A percentile compares a stretch with the other conserved stretches of the same genome.
Evolutionary conservation across 2,329 filamentous ascomycete genomes (phyloP).

Genomic region (Cladosporium austrohemisphaericum): DNA sequence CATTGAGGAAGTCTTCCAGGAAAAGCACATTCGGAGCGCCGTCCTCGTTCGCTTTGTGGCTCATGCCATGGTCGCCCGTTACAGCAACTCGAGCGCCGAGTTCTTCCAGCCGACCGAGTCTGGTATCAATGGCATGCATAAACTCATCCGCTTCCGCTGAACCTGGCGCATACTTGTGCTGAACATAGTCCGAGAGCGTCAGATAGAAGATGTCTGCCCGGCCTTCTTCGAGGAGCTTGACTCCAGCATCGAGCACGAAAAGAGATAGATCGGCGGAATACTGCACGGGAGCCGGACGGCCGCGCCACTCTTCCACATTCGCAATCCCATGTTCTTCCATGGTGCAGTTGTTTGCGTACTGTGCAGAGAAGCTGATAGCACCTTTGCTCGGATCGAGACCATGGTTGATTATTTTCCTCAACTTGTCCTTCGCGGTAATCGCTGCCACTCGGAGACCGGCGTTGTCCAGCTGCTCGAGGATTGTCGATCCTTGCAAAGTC

Average conservation of each 20-base stretch:
- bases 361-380: conserved; percentile 40
- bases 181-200: conserved; percentile 45
- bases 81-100: conserved; percentile 39
- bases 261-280: conserved; percentile 45
- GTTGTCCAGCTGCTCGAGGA: conserved; percentile 40
- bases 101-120: conserved; percentile 32
- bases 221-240: conserved; percentile 40
- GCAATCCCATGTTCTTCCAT: conserved; percentile 36
- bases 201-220: conserved; percentile 42
- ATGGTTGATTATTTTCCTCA: conserved; percentile 40
- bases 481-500: conserved; percentile 40
- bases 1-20: conserved; percentile 37
- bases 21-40: conserved; percentile 40
- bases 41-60: conserved; percentile 34
- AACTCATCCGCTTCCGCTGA: conserved; percentile 38
- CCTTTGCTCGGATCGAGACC: conserved; percentile 28
- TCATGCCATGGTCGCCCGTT: conserved; percentile 46
- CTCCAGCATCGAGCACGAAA: conserved; percentile 43
- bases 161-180: conserved; percentile 42
- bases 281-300: conserved; percentile 36
- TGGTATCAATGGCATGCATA: conserved; percentile 34
- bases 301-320: conserved; percentile 38
- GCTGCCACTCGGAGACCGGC: conserved; percentile 41
- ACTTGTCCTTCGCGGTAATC: conserved; percentile 45
- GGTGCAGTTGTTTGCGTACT: conserved; percentile 32